phyloP scores from a whole-genome alignment of 2,329 filamentous ascomycete genomes.

The Neopestalotiopsis sp. region DNA sequence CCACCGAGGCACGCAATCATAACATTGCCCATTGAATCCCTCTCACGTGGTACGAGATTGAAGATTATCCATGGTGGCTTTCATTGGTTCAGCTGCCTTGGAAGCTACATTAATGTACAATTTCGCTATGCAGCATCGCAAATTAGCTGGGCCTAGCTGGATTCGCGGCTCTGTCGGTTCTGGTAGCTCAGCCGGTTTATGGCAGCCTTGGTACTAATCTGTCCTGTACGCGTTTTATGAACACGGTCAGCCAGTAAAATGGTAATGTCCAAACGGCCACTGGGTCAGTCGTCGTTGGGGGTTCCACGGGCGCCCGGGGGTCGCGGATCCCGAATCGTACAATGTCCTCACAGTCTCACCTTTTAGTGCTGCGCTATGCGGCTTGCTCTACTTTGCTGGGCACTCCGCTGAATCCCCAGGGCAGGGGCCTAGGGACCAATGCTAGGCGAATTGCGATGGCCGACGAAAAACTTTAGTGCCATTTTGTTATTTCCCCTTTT shows the following conservation, averaged over 20 bases:
- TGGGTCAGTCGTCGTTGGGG: neutral
- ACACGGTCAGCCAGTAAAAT: slow-evolving; percentile 1
- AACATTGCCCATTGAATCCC: neutral
- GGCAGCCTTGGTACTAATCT: slow-evolving; percentile 4
- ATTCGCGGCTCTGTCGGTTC: neutral
- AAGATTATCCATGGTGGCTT: neutral
- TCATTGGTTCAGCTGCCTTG: neutral
- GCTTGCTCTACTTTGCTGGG: neutral
- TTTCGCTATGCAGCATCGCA: slow-evolving; percentile 13
- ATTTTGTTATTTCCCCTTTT: slow-evolving; percentile 6
- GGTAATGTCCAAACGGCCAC: slow-evolving; percentile 3
- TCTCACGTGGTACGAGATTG: slow-evolving; percentile 8
- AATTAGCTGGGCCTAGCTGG: slow-evolving; percentile 6
- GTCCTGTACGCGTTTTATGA: neutral
- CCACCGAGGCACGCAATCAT: neutral
- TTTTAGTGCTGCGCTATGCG: neutral
- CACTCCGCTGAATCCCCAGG: neutral
- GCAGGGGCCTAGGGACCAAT: slow-evolving; percentile 9
- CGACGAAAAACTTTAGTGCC: slow-evolving; percentile 10
- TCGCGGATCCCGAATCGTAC: neutral
- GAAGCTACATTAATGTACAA: neutral
- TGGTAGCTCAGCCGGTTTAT: neutral
- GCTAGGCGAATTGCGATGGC: slow-evolving; percentile 7
- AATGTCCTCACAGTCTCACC: neutral
- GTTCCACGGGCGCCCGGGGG: neutral